Base-by-base conservation (phyloP, 768 basidiomycete species). In the Lactarius evosmus region DNA sequence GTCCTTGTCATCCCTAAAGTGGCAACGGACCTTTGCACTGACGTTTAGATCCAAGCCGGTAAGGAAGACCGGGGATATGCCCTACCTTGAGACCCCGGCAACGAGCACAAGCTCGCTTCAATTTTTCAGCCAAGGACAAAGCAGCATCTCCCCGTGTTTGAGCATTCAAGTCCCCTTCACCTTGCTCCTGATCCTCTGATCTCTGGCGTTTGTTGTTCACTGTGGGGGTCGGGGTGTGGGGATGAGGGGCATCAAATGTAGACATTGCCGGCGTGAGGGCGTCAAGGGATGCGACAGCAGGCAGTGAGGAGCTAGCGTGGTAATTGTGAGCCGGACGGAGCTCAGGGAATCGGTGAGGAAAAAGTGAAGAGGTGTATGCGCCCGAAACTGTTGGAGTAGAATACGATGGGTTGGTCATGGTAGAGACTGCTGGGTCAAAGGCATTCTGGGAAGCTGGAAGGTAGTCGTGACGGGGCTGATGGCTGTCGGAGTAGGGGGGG, bases 1-100 rank as follows among this genome's bases (percentile, higher is more conserved):
- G 69, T 91, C 88, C 16, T 80, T 83, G 56, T 88, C 86, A 16
- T 82, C 82, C 72, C 78, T 83, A 74, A 89, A 88, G 73, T 91
- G 89, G 72, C 90, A 93, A 68, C 82, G 85, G 62, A 91, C 89
- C 79, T 90, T 79, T 33, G 3, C 41, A 54, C 36, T 17, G 44
- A 25, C n/a, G 11, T 14, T 52, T n/a, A 16, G 38, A 53, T 22
- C 14, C 27, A 22, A 32, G 5, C 14, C 11, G 19, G 14, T 7
- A 8, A 30, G 14, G 30, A 32, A 16, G 11, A 60, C 27, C 1
- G 7, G 11, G 27, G 22, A 29, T 27, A 25, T 9, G 52, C 32
- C 56, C 14, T 30, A 69, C 68, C 66, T 69, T 69, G 16, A 69
- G 60, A 44, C 66, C 66, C 57, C 63, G 64, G 34, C 68, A 69